These are phyloP conservation scores for Teunomyces lycoperdinae DNA, from an alignment of 805 yeast genomes.

Conservation along the genomic window DNA sequence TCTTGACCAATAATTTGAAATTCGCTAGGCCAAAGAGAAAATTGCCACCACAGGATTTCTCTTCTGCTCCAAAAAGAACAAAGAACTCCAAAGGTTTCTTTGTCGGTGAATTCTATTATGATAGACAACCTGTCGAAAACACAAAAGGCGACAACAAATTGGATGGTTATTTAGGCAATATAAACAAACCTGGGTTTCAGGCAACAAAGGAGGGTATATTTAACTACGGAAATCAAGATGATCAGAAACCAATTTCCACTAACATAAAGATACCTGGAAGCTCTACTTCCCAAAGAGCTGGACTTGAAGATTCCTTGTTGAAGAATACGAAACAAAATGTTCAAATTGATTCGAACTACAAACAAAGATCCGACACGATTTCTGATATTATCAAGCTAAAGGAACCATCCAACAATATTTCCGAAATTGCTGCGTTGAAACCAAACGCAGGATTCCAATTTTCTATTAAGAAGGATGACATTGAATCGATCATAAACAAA, in stretches of 20 bases:
- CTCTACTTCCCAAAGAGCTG: constrained; percentile 14
- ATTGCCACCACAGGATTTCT: constrained; percentile 7
- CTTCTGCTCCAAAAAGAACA: constrained; percentile 12
- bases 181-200: constrained; percentile 31
- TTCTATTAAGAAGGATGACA: constrained; percentile 27
- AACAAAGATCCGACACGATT: constrained; percentile 21
- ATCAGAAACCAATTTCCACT: neutral
- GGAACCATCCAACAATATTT: constrained; percentile 10
- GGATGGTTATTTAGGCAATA: constrained; percentile 33
- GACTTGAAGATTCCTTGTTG: constrained; percentile 16
- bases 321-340: constrained; percentile 14
- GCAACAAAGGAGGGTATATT: neutral
- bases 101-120: constrained; percentile 38
- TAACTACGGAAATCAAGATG: constrained; percentile 4
- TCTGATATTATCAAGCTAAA: constrained; percentile 32
- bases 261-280: constrained; percentile 9
- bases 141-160: constrained; percentile 14
- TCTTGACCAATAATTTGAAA: constrained; percentile 25
- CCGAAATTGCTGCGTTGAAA: constrained; percentile 9
- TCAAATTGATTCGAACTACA: constrained; percentile 26
- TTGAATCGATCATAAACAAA: constrained; percentile 21
- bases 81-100: constrained; percentile 25
- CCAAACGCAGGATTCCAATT: constrained; percentile 42
- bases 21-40: constrained; percentile 19
- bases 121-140: constrained; percentile 14